Percentiles rank a stretch among this genome's conserved stretches.
These are phyloP conservation scores for Pythium dissotocum DNA, from an alignment of 352 stramenopile species.

Conservation along the genomic window DNA sequence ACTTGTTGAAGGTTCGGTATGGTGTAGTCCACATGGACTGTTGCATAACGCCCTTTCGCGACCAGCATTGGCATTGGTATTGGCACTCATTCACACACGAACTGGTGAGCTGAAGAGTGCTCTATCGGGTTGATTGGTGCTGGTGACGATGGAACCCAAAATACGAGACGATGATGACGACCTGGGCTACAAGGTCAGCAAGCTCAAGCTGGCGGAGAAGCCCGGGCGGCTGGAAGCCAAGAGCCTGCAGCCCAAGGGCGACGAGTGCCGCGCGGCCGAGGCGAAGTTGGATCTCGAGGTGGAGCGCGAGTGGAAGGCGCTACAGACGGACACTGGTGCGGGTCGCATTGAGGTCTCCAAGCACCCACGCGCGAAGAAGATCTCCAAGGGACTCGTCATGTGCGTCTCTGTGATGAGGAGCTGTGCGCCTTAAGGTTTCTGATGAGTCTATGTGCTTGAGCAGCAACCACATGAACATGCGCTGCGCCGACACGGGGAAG, in stretches of 20 bases:
- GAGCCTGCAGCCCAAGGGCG: constrained; percentile 40
- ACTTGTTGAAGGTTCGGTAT: constrained; percentile 4
- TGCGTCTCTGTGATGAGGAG: constrained; percentile 24
- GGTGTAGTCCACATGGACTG: background rate
- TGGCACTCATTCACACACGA: background rate
- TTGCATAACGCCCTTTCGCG: background rate
- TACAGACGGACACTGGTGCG: constrained; percentile 50
- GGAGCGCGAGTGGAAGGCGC: constrained; percentile 81
- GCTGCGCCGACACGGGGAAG: constrained; percentile 73
- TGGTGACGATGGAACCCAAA: constrained; percentile 60
- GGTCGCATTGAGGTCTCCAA: constrained; percentile 77
- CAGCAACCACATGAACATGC: constrained; percentile 91
- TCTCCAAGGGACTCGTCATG: constrained; percentile 79
- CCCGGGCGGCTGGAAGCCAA: constrained; percentile 49
- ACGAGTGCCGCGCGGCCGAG: constrained; percentile 54
- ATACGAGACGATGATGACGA: constrained; percentile 56
- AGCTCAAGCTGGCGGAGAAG: constrained; percentile 66
- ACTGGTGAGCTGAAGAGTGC: background rate
- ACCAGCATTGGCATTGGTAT: background rate
- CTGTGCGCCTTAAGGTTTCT: background rate
- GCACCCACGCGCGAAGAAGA: constrained; percentile 59
- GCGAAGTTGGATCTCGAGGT: constrained; percentile 83
- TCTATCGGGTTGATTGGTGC: background rate
- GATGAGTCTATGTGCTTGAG: background rate
- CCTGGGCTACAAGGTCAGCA: constrained; percentile 64